Evolutionary conservation across 176 grass and related monocot species (phyloP).

Genomic region (Avena insularis): DNA sequence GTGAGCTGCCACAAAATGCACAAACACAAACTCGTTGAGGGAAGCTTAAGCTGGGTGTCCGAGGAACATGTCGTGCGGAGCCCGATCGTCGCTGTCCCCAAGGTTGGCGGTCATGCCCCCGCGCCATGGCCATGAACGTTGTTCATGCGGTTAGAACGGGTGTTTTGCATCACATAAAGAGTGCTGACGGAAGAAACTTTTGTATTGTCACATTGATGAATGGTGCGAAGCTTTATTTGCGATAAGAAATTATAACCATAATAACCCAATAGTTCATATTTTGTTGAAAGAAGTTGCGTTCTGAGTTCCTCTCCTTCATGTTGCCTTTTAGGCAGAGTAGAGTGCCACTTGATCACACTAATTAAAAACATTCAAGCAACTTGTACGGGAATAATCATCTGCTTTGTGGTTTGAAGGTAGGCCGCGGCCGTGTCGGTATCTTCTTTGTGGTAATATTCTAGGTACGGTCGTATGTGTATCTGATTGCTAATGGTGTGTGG

Average conservation of each 20-base stretch:
- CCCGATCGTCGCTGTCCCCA: not conserved
- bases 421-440: no score
- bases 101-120: not conserved
- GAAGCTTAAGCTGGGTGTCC: conserved; percentile 13
- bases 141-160: not conserved
- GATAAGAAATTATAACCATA: not conserved
- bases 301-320: not conserved
- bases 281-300: not conserved
- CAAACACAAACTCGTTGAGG: not conserved
- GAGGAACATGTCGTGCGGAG: not conserved
- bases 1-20: not conserved
- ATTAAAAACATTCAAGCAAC: no score
- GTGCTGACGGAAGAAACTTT: no score
- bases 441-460: no score
- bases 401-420: no score
- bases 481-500: no score
- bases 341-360: no score
- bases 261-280: not conserved
- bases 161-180: not conserved
- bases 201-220: not conserved
- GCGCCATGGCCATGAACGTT: not conserved
- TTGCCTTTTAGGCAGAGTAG: not conserved
- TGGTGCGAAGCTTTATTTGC: no score
- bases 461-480: no score
- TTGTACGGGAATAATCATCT: no score